These are phyloP conservation scores for Phalaenopsis hybrid DNA, from an alignment of 116 monocot species.

Conservation along the genomic window DNA sequence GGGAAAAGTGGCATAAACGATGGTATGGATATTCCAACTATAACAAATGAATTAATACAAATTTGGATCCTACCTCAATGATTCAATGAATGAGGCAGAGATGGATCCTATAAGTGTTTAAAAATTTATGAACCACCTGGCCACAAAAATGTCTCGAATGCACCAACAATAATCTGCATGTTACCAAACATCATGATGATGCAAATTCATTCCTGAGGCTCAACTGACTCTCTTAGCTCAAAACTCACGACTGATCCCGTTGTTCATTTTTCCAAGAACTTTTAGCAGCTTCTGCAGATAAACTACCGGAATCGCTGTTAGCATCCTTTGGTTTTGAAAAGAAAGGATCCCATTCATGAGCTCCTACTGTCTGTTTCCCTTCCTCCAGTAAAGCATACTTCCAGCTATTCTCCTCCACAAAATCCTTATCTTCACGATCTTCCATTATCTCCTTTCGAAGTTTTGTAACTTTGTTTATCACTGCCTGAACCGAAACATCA, in stretches of 20 bases:
- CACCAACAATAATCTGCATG: no score
- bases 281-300: slow-evolving; percentile 54
- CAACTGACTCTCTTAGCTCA: no score
- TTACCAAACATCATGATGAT: no score
- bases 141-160: no score
- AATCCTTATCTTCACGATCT: slow-evolving; percentile 57
- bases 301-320: slow-evolving; percentile 33
- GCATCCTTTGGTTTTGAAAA: slow-evolving; percentile 90
- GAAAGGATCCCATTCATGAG: slow-evolving; percentile 96
- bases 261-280: slow-evolving; percentile 78
- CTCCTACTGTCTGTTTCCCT: slow-evolving; percentile 49
- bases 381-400: slow-evolving; percentile 81
- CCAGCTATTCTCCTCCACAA: slow-evolving; percentile 93
- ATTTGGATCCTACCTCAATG: no score
- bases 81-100: no score
- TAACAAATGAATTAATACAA: no score
- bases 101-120: no score
- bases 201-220: no score
- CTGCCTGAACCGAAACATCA: slow-evolving; percentile 79
- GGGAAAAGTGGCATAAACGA: no score
- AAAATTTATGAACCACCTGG: no score
- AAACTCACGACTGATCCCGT: slow-evolving; percentile 28
- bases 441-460: slow-evolving; percentile 64
- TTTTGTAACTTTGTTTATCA: slow-evolving; percentile 71
- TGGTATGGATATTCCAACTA: no score